Base-by-base conservation (phyloP, 495 filamentous ascomycete genomes). In the Aspergillus sclerotiicarbonarius region DNA sequence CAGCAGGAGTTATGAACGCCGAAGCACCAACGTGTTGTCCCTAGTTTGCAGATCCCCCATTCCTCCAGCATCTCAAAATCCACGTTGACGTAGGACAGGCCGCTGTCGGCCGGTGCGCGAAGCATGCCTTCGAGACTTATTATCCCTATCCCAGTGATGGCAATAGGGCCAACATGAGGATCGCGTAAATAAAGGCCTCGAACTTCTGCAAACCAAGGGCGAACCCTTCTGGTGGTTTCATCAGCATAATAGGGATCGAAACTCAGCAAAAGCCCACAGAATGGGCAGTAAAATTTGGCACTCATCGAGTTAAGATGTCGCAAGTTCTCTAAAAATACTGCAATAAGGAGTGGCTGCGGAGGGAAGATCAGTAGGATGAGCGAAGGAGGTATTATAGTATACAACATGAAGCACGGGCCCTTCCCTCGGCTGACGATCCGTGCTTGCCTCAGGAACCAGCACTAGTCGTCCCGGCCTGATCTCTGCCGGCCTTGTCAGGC, bases 151-250 rank as follows among this genome's bases (percentile, higher is more conserved):
- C 57, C 61, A 21, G 62, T 64, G 0, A 61, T 53, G n/a, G 15
- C 9, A 19, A 54, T 41, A 13, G 46, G 6, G 35, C 35, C 50
- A 51, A 16, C 18, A 29, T 20, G 13, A 12, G 15, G 18, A 53
- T 64, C 21, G 13, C 33, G 31, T 37, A 33, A 0, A 44, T 53
- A 56, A 39, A 64, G 21, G 25, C 54, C 62, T 55, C 58, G 57
- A 32, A 61, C 55, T 50, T 64, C 58, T 29, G 51, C 58, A 47
- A 61, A 64, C 62, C 62, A 64, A 20, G 62, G 58, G 54, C 62
- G 58, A 53, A 29, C 21, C 15, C 45, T 58, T 16, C n/a, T 37
- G 32, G 31, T 25, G n/a, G 20, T 47, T n/a, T n/a, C n/a, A n/a
- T n/a, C n/a, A 53, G 54, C 51, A 32, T 13, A 1, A 46, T 64